Percentiles rank a stretch among this genome's conserved stretches.
These are phyloP conservation scores for Termitomyces sp. DNA, from an alignment of 768 basidiomycete species.

Conservation along the genomic window DNA sequence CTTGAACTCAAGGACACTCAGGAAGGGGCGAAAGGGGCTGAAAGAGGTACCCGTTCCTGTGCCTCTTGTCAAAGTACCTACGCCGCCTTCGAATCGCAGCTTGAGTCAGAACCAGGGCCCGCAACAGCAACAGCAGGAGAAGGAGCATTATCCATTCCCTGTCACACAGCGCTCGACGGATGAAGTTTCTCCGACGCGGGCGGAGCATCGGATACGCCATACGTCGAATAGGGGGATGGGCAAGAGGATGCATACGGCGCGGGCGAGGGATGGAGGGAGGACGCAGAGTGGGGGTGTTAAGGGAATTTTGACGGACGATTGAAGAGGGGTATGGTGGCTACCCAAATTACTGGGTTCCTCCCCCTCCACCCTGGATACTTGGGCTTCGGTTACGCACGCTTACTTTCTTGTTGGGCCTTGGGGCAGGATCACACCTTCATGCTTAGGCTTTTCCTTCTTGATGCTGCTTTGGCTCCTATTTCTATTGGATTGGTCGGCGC, in stretches of 20 bases:
- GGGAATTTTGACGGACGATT: conserved; percentile 52
- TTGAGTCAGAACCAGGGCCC: conserved; percentile 1
- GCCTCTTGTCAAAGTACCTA: conserved; percentile 36
- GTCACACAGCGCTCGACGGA: conserved; percentile 40
- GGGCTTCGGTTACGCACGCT: not conserved
- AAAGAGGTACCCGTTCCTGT: conserved; percentile 37
- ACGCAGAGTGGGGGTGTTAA: conserved; percentile 87
- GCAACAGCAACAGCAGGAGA: conserved; percentile 8
- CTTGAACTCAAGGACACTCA: not conserved
- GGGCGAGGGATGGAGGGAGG: conserved; percentile 75
- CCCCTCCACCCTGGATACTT: not conserved
- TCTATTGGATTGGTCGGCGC: not conserved
- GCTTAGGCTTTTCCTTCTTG: not conserved
- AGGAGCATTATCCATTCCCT: conserved; percentile 64
- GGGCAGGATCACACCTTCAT: not conserved
- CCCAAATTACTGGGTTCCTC: not conserved
- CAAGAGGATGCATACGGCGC: conserved; percentile 65
- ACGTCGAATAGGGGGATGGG: conserved; percentile 21
- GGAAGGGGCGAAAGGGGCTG: conserved; percentile 32
- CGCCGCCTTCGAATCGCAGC: conserved; percentile 12
- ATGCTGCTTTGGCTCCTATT: not conserved
- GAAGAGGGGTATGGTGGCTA: not conserved
- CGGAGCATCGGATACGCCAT: conserved; percentile 17
- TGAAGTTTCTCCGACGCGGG: conserved; percentile 13
- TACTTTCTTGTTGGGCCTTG: not conserved